phyloP scores from a whole-genome alignment of 768 basidiomycete genomes.

The Exidia glandulosa region DNA sequence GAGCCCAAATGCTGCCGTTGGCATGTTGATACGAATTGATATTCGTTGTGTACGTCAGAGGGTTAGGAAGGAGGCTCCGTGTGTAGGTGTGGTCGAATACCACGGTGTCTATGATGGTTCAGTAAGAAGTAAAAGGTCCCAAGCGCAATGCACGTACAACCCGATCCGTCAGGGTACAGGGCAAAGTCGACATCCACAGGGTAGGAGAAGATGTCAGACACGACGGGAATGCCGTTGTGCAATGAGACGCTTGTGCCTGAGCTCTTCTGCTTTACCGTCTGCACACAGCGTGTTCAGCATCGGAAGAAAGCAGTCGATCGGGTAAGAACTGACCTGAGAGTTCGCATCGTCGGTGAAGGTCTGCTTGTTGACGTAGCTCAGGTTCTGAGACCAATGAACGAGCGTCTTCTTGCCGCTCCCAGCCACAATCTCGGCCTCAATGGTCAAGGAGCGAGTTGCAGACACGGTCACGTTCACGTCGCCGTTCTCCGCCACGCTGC shows the following conservation, averaged over 20 bases:
- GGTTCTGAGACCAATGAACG: slow-evolving; percentile 51
- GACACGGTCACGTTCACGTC: slow-evolving; percentile 52
- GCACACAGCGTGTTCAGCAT: neutral
- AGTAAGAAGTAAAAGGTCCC: neutral
- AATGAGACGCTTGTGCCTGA: slow-evolving; percentile 35
- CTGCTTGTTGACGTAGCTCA: slow-evolving; percentile 54
- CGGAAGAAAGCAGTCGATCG: neutral
- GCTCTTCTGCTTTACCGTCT: slow-evolving; percentile 43
- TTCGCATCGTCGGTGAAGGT: slow-evolving; percentile 39
- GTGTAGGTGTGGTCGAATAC: slow-evolving; percentile 60
- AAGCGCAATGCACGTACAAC: slow-evolving; percentile 16
- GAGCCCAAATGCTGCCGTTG: slow-evolving; percentile 36
- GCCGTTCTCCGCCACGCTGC: slow-evolving; percentile 26
- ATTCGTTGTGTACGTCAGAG: slow-evolving; percentile 46
- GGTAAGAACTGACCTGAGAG: slow-evolving; percentile 22
- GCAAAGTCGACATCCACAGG: slow-evolving; percentile 37
- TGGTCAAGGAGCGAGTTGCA: slow-evolving; percentile 44
- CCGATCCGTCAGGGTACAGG: slow-evolving; percentile 20
- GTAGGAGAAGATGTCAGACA: slow-evolving; percentile 43
- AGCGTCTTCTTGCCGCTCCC: slow-evolving; percentile 48
- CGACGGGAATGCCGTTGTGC: slow-evolving; percentile 32
- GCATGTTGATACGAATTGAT: slow-evolving; percentile 51
- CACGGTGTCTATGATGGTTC: neutral
- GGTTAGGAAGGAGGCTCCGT: slow-evolving; percentile 44
- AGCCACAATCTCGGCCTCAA: slow-evolving; percentile 49